Conservation (phyloP, 495 filamentous ascomycete genomes). For the Penicillium bialowiezense region DNA sequence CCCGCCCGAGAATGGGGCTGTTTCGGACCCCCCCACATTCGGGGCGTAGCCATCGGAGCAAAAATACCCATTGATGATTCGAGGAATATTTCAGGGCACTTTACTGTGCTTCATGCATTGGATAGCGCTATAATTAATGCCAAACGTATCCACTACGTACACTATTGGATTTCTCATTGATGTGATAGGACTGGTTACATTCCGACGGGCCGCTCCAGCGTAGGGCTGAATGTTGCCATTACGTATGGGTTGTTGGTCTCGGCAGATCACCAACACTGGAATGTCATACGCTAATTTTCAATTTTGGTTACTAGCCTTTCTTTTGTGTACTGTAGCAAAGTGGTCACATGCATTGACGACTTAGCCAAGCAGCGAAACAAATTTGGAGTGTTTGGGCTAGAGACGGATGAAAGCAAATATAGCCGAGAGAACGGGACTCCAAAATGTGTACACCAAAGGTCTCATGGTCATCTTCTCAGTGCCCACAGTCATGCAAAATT, state of each 20-base stretch:
- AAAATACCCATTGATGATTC: background rate
- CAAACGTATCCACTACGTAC: background rate
- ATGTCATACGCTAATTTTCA: too few species aligned
- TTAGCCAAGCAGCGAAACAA: too few species aligned
- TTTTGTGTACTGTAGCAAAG: too few species aligned
- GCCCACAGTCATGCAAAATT: too few species aligned
- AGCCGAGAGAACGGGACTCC: too few species aligned
- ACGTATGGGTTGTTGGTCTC: background rate
- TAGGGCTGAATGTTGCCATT: conserved; percentile 9
- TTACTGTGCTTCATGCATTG: background rate
- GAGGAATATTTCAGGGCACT: background rate
- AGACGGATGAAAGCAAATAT: too few species aligned
- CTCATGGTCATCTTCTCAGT: too few species aligned
- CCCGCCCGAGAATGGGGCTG: conserved; percentile 8
- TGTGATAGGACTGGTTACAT: background rate
- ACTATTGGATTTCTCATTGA: background rate
- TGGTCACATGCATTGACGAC: too few species aligned
- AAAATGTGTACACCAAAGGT: too few species aligned
- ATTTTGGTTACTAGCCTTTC: too few species aligned
- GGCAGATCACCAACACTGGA: background rate
- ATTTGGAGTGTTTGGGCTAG: too few species aligned
- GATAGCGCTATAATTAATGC: background rate
- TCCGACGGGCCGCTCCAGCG: background rate
- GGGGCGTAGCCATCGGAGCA: background rate
- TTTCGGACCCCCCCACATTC: background rate